phyloP scores from a whole-genome alignment of 371 early-diverging fungal genomes.

The Rhizopus sp. region DNA sequence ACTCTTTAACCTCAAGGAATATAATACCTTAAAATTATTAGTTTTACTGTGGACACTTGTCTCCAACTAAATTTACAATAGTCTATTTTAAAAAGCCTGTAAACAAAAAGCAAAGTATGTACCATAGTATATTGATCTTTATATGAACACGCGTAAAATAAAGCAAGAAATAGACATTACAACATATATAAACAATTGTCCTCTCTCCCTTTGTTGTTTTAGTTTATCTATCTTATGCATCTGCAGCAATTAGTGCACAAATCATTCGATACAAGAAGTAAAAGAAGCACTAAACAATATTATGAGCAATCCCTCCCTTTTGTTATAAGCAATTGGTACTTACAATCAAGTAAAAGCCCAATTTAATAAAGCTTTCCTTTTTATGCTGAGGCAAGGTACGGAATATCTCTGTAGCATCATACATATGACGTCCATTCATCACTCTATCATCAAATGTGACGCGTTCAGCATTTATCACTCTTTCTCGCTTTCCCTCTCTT shows the following conservation, averaged over 20 bases:
- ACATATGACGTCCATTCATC: conserved; percentile 81
- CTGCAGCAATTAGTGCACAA: conserved; percentile 66
- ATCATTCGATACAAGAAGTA: conserved; percentile 86
- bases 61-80: no score
- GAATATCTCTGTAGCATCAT: conserved; percentile 97
- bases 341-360: conserved; percentile 89
- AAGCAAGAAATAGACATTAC: background rate
- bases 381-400: conserved; percentile 87
- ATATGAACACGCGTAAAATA: no score
- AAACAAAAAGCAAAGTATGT: no score
- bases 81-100: no score
- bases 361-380: conserved; percentile 93
- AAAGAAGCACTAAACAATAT: conserved; percentile 71
- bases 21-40: no score
- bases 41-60: no score
- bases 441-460: conserved; percentile 54
- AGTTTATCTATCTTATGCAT: conserved; percentile 25
- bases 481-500: background rate
- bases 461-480: background rate
- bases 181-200: conserved; percentile 2
- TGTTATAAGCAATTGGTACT: conserved; percentile 16
- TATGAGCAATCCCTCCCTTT: background rate
- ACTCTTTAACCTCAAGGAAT: no score
- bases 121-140: no score
- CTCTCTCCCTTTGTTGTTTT: background rate